Base-by-base conservation (phyloP, 352 stramenopile species). In the Phytopythium cucurbitacearum region DNA sequence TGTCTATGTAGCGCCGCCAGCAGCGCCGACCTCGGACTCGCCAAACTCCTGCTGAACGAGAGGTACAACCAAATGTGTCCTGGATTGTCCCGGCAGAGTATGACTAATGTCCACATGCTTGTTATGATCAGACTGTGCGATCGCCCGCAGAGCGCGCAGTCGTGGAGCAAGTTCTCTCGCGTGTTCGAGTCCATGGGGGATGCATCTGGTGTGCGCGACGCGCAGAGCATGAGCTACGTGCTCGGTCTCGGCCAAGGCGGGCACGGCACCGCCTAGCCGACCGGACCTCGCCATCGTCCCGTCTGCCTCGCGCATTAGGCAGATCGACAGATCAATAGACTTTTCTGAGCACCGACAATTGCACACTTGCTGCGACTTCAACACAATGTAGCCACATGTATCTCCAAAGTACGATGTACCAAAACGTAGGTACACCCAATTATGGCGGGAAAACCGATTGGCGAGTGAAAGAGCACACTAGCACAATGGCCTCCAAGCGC, bases 181-280 rank as follows among this genome's bases (percentile, higher is more conserved):
- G 67, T 95, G 33, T 87, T 73, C 7, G 80, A 74, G 55, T 79
- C 74, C 8, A 72, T 85, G 46, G 78, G 83, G 37, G 85, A 95
- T 46, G 54, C 72, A 21, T 84, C 76, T 15, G 83, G 73, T n/a
- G 74, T 93, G 46, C 79, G 81, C 34, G 82, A 92, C 38, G 85
- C 85, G n/a, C 79, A 92, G 64, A 83, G 72, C 58, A 95, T 95
- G 82, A 93, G 85, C 66, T 95, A 93, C 67, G 85, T 93, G 43
- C 71, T 95, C 43, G 85, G 85, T 3, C 65, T 92, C 37, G 82
- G 82, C 7, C 82, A 89, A 61, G 78, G 80, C 40, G 82, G 82
- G 57, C 86, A 90, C 59, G 58, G 85, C 55, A 89, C 80, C 42
- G 82, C 88, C 58, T 89, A 86, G 58, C 39, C 9, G 11, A 10